Conservation (phyloP, 2,329 filamentous ascomycete genomes). For the Fusarium begoniae region DNA sequence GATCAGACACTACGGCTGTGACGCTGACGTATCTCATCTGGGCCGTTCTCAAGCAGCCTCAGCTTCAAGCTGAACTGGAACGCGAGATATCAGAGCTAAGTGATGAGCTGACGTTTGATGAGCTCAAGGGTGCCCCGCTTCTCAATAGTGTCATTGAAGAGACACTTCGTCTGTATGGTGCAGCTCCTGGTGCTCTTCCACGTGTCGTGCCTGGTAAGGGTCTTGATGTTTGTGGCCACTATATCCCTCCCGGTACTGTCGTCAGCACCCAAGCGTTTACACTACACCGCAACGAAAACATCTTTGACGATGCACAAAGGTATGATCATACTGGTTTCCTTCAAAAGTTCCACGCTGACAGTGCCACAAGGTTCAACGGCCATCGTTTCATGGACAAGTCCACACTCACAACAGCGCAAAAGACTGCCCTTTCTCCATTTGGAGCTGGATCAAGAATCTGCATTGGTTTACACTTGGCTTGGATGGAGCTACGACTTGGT, state of each 20-base stretch:
- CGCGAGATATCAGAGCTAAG: not conserved
- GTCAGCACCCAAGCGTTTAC: constrained; percentile 28
- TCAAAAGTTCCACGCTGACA: fast-evolving
- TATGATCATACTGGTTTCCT: not conserved
- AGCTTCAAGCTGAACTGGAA: constrained; percentile 2
- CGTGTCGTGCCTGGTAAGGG: constrained; percentile 1
- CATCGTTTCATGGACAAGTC: constrained; percentile 1
- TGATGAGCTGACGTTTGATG: not conserved
- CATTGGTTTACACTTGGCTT: constrained; percentile 22
- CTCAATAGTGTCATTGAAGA: constrained; percentile 26
- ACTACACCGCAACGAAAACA: not conserved
- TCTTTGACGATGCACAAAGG: not conserved
- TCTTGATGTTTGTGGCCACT: not conserved
- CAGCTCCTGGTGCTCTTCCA: constrained; percentile 17
- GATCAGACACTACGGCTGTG: constrained; percentile 17
- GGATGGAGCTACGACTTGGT: constrained; percentile 23
- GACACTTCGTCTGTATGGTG: constrained; percentile 21
- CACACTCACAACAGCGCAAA: not conserved
- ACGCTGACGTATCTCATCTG: constrained; percentile 26
- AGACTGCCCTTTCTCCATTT: constrained; percentile 2
- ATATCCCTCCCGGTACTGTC: not conserved
- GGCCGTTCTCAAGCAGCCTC: constrained; percentile 5
- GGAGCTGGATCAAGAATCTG: constrained; percentile 21
- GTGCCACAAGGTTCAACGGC: fast-evolving
- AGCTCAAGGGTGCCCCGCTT: not conserved